Base-by-base conservation (phyloP, 352 stramenopile genomes). In the Phytopythium chamaehyphon region DNA sequence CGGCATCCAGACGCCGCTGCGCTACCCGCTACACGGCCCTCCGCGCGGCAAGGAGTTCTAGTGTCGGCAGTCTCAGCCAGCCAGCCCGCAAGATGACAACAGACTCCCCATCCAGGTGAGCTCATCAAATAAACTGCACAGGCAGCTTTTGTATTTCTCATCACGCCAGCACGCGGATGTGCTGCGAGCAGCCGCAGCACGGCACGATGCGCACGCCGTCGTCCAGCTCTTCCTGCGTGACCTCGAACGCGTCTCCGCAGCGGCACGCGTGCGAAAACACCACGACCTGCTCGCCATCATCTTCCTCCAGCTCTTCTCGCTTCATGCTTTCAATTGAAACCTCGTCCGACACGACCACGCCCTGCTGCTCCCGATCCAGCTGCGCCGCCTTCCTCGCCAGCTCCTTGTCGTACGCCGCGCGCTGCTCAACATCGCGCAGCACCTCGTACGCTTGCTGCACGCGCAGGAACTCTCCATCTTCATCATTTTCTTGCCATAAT, bases 11-110 rank as follows among this genome's bases (percentile, higher is more conserved):
- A 93, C 80, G 39, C 83, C 83, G 43, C 71, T 62, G 24, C 75
- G 84, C 28, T 80, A 78, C 18, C 83, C 83, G 43, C 71, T 62
- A 23, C 75, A 86, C 28, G 83, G 80, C 18, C 80, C 83, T 1
- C 83, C 80, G 19, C 83, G 83, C 47, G 83, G 83, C 59, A 93
- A 93, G 59, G 83, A 93, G 57, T 93, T 91, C 38, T 93, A 88
- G 61, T 46, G 21, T n/a, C n/a, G n/a, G n/a, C n/a, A n/a, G n/a
- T n/a, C n/a, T n/a, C n/a, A n/a, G n/a, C n/a, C n/a, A n/a, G n/a
- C n/a, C n/a, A n/a, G n/a, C n/a, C n/a, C n/a, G n/a, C n/a, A n/a
- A n/a, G n/a, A n/a, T n/a, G n/a, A n/a, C n/a, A n/a, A n/a, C n/a
- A n/a, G n/a, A n/a, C n/a, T n/a, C n/a, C n/a, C n/a, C n/a, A n/a